Evolutionary conservation across 331 rosid species (phyloP).

Genomic region (Rosa hybrid): DNA sequence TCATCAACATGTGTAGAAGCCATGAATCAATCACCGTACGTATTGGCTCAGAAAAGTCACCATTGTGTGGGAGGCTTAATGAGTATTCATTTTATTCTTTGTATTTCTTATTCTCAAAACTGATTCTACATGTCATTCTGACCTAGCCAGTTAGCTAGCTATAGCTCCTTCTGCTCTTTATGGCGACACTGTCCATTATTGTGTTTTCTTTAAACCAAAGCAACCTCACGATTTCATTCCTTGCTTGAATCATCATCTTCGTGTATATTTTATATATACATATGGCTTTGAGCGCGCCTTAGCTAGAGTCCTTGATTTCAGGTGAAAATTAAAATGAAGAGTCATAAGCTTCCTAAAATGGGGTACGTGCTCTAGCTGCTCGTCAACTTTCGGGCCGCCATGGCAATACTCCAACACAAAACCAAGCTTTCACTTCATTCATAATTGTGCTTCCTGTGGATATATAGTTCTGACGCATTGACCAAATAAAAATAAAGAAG

Average conservation of each 20-base stretch:
- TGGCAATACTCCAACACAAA: slow-evolving; percentile 4
- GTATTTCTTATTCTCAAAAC: neutral
- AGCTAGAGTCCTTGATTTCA: slow-evolving; percentile 23
- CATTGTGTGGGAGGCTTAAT: slow-evolving; percentile 15
- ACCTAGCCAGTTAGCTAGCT: neutral
- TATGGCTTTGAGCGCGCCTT: neutral
- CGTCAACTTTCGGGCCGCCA: neutral
- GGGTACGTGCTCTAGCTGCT: neutral
- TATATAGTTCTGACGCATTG: slow-evolving; percentile 13
- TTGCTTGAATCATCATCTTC: slow-evolving; percentile 5
- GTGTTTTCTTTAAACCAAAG: slow-evolving; percentile 12
- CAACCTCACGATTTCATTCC: slow-evolving; percentile 1
- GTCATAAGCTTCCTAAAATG: neutral
- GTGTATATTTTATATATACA: neutral
- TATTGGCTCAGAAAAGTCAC: slow-evolving; percentile 20
- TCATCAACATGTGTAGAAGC: slow-evolving; percentile 20
- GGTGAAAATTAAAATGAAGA: neutral
- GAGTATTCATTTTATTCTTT: neutral
- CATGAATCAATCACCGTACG: slow-evolving; percentile 17
- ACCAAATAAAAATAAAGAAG: slow-evolving; percentile 3
- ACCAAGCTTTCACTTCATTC: slow-evolving; percentile 14
- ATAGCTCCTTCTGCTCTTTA: slow-evolving; percentile 12
- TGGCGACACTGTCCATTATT: slow-evolving; percentile 22
- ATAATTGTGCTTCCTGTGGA: slow-evolving; percentile 27
- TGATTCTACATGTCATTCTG: slow-evolving; percentile 16